These are phyloP conservation scores for Haplosporangium sp. DNA, from an alignment of 371 early-diverging fungal genomes.

Conservation along the genomic window DNA sequence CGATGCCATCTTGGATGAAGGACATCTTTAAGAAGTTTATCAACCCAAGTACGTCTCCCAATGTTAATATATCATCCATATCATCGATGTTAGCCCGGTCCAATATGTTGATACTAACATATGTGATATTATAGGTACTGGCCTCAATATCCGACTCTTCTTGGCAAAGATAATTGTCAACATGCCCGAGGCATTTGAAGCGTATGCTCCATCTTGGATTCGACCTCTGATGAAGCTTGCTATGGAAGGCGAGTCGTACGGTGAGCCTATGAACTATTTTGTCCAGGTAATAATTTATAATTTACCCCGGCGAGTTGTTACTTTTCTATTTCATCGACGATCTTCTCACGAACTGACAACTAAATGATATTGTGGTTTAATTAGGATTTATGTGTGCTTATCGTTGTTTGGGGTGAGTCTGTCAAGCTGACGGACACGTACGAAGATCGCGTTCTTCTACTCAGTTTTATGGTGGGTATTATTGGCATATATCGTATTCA, in stretches of 20 bases:
- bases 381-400: slow-evolving; percentile 67
- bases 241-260: slow-evolving; percentile 62
- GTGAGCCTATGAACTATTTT: slow-evolving; percentile 76
- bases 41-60: slow-evolving; percentile 30
- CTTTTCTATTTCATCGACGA: neutral
- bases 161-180: slow-evolving; percentile 72
- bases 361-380: neutral
- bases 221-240: slow-evolving; percentile 67
- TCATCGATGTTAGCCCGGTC: neutral
- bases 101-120: neutral
- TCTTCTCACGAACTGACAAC: neutral
- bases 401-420: slow-evolving; percentile 68
- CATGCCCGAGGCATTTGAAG: slow-evolving; percentile 68
- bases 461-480: slow-evolving; percentile 57
- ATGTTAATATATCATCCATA: too few relatives aligned
- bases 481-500: neutral
- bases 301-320: neutral
- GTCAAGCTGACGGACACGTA: slow-evolving; percentile 39
- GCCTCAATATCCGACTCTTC: slow-evolving; percentile 64
- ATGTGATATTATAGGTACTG: slow-evolving; percentile 49
- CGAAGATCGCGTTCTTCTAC: slow-evolving; percentile 57
- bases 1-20: slow-evolving; percentile 79
- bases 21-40: slow-evolving; percentile 57
- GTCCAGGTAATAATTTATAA: slow-evolving; percentile 61
- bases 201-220: slow-evolving; percentile 70